Evolutionary conservation across 148 eudicot species (phyloP), one percentile per base, ranked within the genome.

Genomic region (Spergularia bocconei): DNA sequence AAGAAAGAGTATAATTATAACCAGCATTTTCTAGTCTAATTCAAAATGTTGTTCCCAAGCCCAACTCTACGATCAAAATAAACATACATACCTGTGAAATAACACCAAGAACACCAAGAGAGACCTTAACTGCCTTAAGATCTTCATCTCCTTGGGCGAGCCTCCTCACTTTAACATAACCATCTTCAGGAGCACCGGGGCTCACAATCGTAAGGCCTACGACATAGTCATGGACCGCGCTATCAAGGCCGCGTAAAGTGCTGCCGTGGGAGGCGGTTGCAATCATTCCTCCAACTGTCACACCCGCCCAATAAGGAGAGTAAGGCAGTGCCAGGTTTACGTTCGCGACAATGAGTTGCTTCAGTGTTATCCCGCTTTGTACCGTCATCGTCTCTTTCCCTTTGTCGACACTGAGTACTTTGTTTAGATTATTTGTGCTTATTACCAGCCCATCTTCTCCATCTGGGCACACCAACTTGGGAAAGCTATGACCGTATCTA

Each of bases 71-170:
- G n/a, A n/a, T 29, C 36, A 29, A 29, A 29, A 29, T 29, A 29
- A 29, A 1, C 33, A 29, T 29, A 44, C 10, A 44, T 75, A 77
- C 84, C 84, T 81, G 71, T 33, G 84, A 81, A 44, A 81, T 77
- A 4, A 77, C 80, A 23, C 84, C 84, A 65, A 82, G 84, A 63
- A 78, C 81, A 41, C 84, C 84, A 55, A 82, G 84, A n/a, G 84
- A 78, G 17, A 78, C 84, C 53, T 70, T 82, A 38, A 68, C 79
- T 0, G 81, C 84, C 44, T 73, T 52, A 21, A 82, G 75, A 21
- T 82, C 81, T 21, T 56, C 63, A 65, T 82, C 70, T 13, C 64
- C 38, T 0, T 4, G 48, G 39, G 6, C 38, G 6, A 82, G 69
- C 7, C 5, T 59, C 51, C 84, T 25, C n/a, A 74, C 62, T 36